Conservation (phyloP, 2,329 filamentous ascomycete species). For the Penicillium sclerotiorum region DNA sequence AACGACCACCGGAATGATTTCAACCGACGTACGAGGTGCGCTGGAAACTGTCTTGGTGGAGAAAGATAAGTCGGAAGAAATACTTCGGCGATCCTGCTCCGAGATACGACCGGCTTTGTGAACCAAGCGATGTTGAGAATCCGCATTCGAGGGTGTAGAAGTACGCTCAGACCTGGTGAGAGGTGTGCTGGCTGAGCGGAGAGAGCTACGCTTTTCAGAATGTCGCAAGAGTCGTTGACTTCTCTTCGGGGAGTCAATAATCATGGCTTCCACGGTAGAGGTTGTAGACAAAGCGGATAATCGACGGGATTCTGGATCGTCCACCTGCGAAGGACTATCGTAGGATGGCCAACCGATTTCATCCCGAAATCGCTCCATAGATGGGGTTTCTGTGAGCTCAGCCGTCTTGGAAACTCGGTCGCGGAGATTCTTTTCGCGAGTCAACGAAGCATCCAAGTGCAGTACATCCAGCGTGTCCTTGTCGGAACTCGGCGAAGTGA, state of each 20-base stretch:
- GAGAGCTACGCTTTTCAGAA: constrained; percentile 55
- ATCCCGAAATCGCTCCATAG: constrained; percentile 52
- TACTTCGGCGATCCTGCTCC: constrained; percentile 49
- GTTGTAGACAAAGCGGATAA: constrained; percentile 55
- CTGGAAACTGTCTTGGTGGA: constrained; percentile 36
- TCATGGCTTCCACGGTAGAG: constrained; percentile 60
- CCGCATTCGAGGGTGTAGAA: constrained; percentile 47
- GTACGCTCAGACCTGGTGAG: constrained; percentile 47
- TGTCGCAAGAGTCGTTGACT: constrained; percentile 54
- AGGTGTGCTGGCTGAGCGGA: constrained; percentile 52
- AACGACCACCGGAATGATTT: constrained; percentile 51
- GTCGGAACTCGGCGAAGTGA: background rate
- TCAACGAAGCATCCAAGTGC: constrained; percentile 25
- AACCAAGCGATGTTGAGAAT: constrained; percentile 52
- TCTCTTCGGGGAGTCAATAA: constrained; percentile 54
- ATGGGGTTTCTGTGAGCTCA: constrained; percentile 33
- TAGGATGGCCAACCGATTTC: constrained; percentile 54
- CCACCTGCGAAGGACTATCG: constrained; percentile 29
- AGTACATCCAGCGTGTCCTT: constrained; percentile 16
- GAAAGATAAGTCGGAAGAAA: constrained; percentile 45
- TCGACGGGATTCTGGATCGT: constrained; percentile 40
- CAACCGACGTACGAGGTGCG: constrained; percentile 33
- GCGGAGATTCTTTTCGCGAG: constrained; percentile 35
- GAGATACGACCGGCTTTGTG: constrained; percentile 56
- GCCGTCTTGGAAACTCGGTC: constrained; percentile 36